A percentile compares a stretch with the other conserved stretches of the same genome.
phyloP scores from a whole-genome alignment of 1,284 basidiomycete genomes.

The Vanrija humicola region DNA sequence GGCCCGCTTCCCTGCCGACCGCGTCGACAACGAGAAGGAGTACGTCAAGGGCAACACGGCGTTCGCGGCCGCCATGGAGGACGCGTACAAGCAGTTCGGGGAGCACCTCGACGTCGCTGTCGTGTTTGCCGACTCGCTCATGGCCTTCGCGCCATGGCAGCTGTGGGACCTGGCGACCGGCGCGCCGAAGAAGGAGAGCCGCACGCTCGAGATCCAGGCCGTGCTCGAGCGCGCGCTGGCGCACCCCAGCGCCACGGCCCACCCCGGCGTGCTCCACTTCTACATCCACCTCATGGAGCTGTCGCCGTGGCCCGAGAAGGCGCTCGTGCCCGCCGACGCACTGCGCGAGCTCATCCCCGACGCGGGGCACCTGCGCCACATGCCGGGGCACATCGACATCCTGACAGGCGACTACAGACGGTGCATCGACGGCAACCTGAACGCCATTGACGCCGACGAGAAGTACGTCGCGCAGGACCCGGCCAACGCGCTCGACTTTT shows the following conservation, averaged over 20 bases:
- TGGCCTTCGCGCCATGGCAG: slow-evolving; percentile 40
- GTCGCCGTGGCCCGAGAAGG: slow-evolving; percentile 33
- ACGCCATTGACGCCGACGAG: slow-evolving; percentile 33
- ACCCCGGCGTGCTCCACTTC: slow-evolving; percentile 40
- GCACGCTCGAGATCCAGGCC: slow-evolving; percentile 23
- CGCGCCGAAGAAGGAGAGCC: slow-evolving; percentile 16
- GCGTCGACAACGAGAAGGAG: not conserved
- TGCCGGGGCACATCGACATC: slow-evolving; percentile 43
- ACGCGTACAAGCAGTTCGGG: slow-evolving; percentile 24
- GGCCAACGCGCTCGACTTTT: slow-evolving; percentile 22
- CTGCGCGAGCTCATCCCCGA: slow-evolving; percentile 37
- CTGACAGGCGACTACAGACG: slow-evolving; percentile 43
- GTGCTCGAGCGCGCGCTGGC: slow-evolving; percentile 29
- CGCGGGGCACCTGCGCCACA: slow-evolving; percentile 39
- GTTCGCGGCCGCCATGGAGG: slow-evolving; percentile 31
- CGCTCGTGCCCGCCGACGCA: slow-evolving; percentile 28
- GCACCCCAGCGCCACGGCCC: slow-evolving; percentile 8
- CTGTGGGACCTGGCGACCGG: slow-evolving; percentile 41
- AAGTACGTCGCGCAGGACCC: slow-evolving; percentile 22
- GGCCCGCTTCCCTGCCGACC: slow-evolving; percentile 13
- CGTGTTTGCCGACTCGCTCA: slow-evolving; percentile 37
- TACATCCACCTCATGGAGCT: slow-evolving; percentile 46
- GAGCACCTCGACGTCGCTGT: slow-evolving; percentile 34
- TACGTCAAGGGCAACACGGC: slow-evolving; percentile 25
- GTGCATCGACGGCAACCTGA: slow-evolving; percentile 27